Conservation (phyloP, 2,329 filamentous ascomycete species). For the Colletotrichum trifolii region DNA sequence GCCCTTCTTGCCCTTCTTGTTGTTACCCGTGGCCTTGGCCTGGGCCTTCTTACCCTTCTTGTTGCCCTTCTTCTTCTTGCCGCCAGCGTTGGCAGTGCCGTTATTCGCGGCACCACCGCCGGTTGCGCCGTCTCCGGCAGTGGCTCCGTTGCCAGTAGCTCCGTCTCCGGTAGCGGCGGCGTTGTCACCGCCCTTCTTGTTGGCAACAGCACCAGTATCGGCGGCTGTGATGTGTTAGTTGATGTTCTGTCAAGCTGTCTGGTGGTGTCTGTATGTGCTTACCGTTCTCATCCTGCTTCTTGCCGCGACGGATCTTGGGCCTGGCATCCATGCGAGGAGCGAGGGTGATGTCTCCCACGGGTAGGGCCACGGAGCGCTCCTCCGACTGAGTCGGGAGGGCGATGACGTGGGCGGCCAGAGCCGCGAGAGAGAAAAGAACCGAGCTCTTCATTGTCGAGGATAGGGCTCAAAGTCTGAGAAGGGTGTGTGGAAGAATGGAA, state of each 20-base stretch:
- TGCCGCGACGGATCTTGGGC: slow-evolving; percentile 26
- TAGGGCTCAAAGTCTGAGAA: neutral
- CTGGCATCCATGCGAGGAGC: slow-evolving; percentile 8
- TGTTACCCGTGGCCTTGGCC: too few species aligned
- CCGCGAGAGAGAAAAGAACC: slow-evolving; percentile 33
- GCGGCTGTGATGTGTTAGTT: slow-evolving; percentile 2
- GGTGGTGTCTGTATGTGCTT: neutral
- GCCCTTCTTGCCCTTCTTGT: slow-evolving; percentile 1
- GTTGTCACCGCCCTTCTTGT: neutral
- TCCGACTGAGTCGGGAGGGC: slow-evolving; percentile 23
- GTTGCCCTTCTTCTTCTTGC: neutral
- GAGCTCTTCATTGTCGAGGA: slow-evolving; percentile 36
- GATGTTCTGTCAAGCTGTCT: neutral
- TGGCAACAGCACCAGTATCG: neutral
- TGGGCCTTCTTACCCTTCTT: neutral
- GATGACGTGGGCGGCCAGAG: slow-evolving; percentile 35
- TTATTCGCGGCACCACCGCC: neutral
- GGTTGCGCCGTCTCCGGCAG: neutral
- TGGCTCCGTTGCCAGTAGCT: neutral
- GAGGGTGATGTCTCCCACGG: slow-evolving; percentile 18
- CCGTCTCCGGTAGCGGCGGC: slow-evolving; percentile 3
- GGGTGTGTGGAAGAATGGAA: neutral
- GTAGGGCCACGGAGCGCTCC: slow-evolving; percentile 25
- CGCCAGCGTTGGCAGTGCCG: too few species aligned
- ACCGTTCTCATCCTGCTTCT: slow-evolving; percentile 2